Base-by-base conservation (phyloP, 192 early-diverging fungal genomes). In the Dissophora globulifera region DNA sequence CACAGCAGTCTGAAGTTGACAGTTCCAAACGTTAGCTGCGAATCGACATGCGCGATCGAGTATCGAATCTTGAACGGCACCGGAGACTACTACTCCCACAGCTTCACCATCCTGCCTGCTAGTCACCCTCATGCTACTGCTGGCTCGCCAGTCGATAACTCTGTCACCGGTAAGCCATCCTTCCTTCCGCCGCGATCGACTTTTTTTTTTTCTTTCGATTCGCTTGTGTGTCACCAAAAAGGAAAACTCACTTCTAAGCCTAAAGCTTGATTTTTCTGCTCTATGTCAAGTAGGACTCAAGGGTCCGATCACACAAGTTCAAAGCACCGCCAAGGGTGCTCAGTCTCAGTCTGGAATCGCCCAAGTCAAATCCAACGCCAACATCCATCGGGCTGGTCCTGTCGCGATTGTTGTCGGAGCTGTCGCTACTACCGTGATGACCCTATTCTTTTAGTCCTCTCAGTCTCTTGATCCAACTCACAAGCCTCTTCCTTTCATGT, bases 1-100 rank as follows among this genome's bases (percentile, higher is more conserved):
- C 6, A 29, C 17, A 58, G 56, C 23, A 71, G 38, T 9, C 31
- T 50, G n/a, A 25, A 12, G 33, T 15, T 33, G 9, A 50, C 62
- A 45, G 54, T 71, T 4, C 53, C 59, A 0, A 30, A 56, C n/a
- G 53, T 57, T 15, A 40, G 27, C 33, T 71, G 69, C 19, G 27
- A 38, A 25, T 29, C 25, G 1, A 22, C 51, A 2, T 71, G 69
- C 22, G 69, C 69, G 19, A 2, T 71, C 29, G 59, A 63, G 26
- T 71, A 57, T 20, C 1, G 27, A 33, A 11, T 71, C 26, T 26
- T 32, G 4, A 9, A 3, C 25, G 58, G 3, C 30, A 29, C 4
- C 1, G 52, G 59, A 15, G 59, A 71, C 29, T 63, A 32, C 38
- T 71, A 71, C 60, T 57, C 69, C 1, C 69, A 71, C 32, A 26